Percentiles rank a stretch among this genome's conserved stretches.
Evolutionary conservation across 2,329 filamentous ascomycete genomes (phyloP).

Genomic region (Didymella glomerata): DNA sequence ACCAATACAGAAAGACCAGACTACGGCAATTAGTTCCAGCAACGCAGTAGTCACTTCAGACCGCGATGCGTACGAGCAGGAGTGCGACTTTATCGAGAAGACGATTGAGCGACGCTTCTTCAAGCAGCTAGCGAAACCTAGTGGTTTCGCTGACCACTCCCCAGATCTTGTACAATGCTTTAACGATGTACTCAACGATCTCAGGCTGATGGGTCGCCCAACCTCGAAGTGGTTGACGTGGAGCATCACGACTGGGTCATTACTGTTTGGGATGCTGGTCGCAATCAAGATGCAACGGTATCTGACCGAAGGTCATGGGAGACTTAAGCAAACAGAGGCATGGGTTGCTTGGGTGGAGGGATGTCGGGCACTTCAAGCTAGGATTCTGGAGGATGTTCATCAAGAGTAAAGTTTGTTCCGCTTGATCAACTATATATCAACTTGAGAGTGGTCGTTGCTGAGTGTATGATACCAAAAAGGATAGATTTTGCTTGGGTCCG

Average conservation of each 20-base stretch:
- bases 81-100: constrained; percentile 26
- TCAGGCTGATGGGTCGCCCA: constrained; percentile 19
- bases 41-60: constrained; percentile 4
- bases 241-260: constrained; percentile 17
- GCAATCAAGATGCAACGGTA: constrained; percentile 33
- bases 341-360: constrained; percentile 30
- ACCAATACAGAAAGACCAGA: constrained; percentile 7
- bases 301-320: constrained; percentile 21
- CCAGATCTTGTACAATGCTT: constrained; percentile 26
- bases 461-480: background rate
- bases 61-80: constrained; percentile 18
- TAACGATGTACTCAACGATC: constrained; percentile 20
- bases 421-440: background rate
- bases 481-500: too few species aligned
- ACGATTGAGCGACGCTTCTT: constrained; percentile 19
- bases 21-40: background rate
- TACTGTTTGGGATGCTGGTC: constrained; percentile 31
- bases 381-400: constrained; percentile 24
- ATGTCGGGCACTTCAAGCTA: constrained; percentile 17
- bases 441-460: too few species aligned
- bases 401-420: background rate
- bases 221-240: constrained; percentile 28
- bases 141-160: constrained; percentile 19
- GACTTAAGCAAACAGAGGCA: constrained; percentile 23
- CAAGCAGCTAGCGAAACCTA: background rate